Conservation (phyloP, 2,329 filamentous ascomycete species). For the Nectriaceae sp. region DNA sequence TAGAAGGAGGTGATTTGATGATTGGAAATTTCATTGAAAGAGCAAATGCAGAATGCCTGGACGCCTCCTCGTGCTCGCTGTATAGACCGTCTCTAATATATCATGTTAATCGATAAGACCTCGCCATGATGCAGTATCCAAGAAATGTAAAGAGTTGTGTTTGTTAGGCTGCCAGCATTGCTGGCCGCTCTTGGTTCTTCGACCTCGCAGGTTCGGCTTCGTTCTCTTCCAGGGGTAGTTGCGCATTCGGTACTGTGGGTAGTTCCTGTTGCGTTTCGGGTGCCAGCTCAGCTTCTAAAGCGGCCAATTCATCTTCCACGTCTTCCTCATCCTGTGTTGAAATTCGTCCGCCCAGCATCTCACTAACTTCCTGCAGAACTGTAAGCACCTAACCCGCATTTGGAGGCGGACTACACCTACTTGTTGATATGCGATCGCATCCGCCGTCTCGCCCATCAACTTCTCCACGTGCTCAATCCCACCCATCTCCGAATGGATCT, state of each 20-base stretch:
- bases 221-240: conserved; percentile 31
- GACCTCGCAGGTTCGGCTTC: conserved; percentile 23
- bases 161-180: conserved; percentile 39
- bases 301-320: conserved; percentile 91
- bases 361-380: conserved; percentile 75
- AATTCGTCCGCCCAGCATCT: conserved; percentile 85
- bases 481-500: conserved; percentile 95
- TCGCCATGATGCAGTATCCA: conserved; percentile 11
- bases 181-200: conserved; percentile 36
- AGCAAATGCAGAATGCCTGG: conserved; percentile 15
- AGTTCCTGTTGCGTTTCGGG: conserved; percentile 25
- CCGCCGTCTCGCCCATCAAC: conserved; percentile 88
- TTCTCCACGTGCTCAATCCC: conserved; percentile 93
- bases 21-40: too few relatives aligned
- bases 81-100: conserved; percentile 25
- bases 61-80: conserved; percentile 28
- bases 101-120: conserved; percentile 8
- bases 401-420: conserved; percentile 45
- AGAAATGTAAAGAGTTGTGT: background rate
- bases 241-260: conserved; percentile 35
- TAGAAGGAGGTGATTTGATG: conserved; percentile 5
- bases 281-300: conserved; percentile 59
- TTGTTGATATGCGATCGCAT: conserved; percentile 88
- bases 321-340: conserved; percentile 96
- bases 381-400: conserved; percentile 9